Percentiles rank a stretch among this genome's conserved stretches.
Evolutionary conservation across 2,329 filamentous ascomycete genomes (phyloP).

Genomic region (Fusarium annulatum): DNA sequence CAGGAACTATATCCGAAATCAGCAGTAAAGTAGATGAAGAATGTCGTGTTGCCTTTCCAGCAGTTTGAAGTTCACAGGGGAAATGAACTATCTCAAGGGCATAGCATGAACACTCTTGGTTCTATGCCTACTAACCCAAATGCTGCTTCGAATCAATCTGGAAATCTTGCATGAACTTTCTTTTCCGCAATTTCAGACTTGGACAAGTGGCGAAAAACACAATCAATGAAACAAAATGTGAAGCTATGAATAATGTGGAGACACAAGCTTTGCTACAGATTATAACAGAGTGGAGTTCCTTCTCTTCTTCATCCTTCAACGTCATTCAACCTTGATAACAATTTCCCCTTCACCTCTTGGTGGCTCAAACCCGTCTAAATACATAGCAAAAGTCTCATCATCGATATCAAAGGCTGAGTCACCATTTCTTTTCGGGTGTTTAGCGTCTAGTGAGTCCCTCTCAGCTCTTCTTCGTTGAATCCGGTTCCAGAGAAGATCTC

Average conservation of each 20-base stretch:
- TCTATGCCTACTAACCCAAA: too few species aligned
- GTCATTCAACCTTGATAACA: background rate
- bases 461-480: constrained; percentile 43
- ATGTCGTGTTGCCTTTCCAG: accelerated
- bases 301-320: background rate
- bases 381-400: background rate
- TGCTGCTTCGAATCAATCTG: too few species aligned
- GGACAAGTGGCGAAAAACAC: accelerated
- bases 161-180: too few species aligned
- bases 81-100: background rate
- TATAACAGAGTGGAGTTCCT: background rate
- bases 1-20: accelerated
- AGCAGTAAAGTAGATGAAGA: background rate
- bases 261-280: background rate
- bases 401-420: constrained; percentile 16
- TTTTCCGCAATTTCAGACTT: background rate
- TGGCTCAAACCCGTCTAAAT: background rate
- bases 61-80: background rate
- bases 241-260: background rate
- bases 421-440: background rate
- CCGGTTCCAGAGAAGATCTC: constrained; percentile 46
- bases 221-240: accelerated
- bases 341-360: constrained; percentile 9
- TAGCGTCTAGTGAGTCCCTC: constrained; percentile 3
- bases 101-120: background rate